These are phyloP conservation scores for Rhizopogon parksii DNA, from an alignment of 1,284 basidiomycete species.

Conservation along the genomic window DNA sequence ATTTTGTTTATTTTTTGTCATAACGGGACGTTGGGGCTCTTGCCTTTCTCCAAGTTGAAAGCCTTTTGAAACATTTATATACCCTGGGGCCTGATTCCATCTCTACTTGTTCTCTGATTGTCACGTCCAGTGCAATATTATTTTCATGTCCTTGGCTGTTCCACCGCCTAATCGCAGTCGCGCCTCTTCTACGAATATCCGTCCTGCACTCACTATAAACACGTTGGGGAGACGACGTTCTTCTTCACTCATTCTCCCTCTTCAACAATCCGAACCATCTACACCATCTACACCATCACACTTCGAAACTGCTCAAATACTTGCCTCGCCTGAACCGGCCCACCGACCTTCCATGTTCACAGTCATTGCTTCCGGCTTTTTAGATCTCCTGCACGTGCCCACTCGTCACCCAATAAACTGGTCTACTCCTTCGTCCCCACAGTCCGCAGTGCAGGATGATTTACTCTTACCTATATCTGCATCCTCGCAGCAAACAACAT, in stretches of 20 bases:
- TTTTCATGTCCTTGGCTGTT: slow-evolving; percentile 24
- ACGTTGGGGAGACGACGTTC: slow-evolving; percentile 50
- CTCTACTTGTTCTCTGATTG: no score
- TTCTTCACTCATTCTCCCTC: slow-evolving; percentile 30
- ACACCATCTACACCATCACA: slow-evolving; percentile 20
- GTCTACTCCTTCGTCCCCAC: slow-evolving; percentile 47
- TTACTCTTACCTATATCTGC: slow-evolving; percentile 67
- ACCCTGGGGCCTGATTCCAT: no score
- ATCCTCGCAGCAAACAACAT: slow-evolving; percentile 43
- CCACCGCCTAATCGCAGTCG: slow-evolving; percentile 40
- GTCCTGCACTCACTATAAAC: slow-evolving; percentile 45
- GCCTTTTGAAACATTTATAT: no score
- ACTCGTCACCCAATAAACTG: slow-evolving; percentile 29
- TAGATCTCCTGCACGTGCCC: slow-evolving; percentile 44
- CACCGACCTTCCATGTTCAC: slow-evolving; percentile 40
- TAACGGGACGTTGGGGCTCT: neutral
- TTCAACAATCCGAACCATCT: slow-evolving; percentile 17
- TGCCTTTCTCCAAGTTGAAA: no score
- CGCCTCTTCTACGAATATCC: slow-evolving; percentile 56
- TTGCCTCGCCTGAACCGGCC: slow-evolving; percentile 5
- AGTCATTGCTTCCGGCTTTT: slow-evolving; percentile 41
- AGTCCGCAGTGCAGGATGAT: slow-evolving; percentile 42
- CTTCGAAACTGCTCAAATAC: slow-evolving; percentile 8
- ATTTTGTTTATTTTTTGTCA: neutral
- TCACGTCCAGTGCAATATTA: neutral